Conservation (phyloP, 108 stramenopile genomes). For the Skeletonema grethae region DNA sequence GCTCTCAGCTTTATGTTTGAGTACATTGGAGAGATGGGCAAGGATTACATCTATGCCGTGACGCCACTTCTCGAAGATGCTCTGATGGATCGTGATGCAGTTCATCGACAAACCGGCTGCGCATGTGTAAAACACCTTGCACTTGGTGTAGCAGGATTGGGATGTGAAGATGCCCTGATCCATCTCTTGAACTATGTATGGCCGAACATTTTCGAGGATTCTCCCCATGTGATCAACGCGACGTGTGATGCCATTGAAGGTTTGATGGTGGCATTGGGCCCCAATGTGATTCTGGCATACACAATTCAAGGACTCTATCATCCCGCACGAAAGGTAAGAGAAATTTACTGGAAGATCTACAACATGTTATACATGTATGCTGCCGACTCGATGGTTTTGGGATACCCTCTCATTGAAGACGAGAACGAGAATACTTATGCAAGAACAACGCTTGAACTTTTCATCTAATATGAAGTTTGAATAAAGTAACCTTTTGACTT, state of each 20-base stretch:
- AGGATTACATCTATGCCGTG: constrained; percentile 99
- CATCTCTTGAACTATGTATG: constrained; percentile 98
- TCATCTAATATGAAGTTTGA: constrained; percentile 66
- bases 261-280: constrained; percentile 94
- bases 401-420: constrained; percentile 89
- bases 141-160: constrained; percentile 94
- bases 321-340: constrained; percentile 97
- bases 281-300: constrained; percentile 89
- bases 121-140: constrained; percentile 98
- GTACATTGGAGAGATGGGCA: constrained; percentile 99
- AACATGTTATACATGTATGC: constrained; percentile 98
- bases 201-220: constrained; percentile 99
- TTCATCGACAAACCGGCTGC: constrained; percentile 98
- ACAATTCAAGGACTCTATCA: constrained; percentile 97
- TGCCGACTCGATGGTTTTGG: constrained; percentile 92
- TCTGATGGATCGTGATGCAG: constrained; percentile 98
- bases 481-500: not conserved
- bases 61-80: constrained; percentile 97
- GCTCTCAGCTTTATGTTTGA: constrained; percentile 99
- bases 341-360: constrained; percentile 98
- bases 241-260: constrained; percentile 99
- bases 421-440: constrained; percentile 89
- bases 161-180: constrained; percentile 97
- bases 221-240: constrained; percentile 97
- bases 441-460: constrained; percentile 91